Conservation (phyloP, 495 filamentous ascomycete species). For the Lepidopterella palustris region DNA sequence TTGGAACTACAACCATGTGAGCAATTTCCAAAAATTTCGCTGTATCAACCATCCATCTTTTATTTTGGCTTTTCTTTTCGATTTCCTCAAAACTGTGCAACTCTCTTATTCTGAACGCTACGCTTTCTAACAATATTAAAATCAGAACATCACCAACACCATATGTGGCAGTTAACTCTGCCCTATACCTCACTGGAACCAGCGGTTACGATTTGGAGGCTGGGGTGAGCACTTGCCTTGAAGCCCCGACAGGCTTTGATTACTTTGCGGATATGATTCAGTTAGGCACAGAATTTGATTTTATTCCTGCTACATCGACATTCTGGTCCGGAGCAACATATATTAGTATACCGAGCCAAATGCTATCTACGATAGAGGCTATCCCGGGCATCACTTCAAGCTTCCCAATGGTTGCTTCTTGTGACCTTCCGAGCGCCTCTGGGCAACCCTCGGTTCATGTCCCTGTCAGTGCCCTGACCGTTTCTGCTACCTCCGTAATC, state of each 20-base stretch:
- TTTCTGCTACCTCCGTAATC: background rate
- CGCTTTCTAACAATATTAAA: background rate
- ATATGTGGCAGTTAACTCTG: background rate
- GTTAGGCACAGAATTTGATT: background rate
- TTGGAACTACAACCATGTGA: background rate
- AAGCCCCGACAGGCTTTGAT: background rate
- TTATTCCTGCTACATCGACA: background rate
- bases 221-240: background rate
- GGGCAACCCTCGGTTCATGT: constrained; percentile 4
- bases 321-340: background rate
- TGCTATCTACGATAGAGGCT: background rate
- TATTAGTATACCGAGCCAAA: background rate
- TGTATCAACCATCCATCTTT: background rate
- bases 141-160: background rate
- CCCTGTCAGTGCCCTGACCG: constrained; percentile 1
- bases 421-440: background rate
- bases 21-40: background rate
- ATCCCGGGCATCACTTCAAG: constrained; percentile 1
- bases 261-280: background rate
- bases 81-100: background rate
- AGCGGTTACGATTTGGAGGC: background rate
- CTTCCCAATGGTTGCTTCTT: background rate
- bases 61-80: background rate
- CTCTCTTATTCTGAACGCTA: background rate
- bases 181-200: background rate